phyloP scores from a whole-genome alignment of 352 stramenopile species.

The Sclerospora graminicola region DNA sequence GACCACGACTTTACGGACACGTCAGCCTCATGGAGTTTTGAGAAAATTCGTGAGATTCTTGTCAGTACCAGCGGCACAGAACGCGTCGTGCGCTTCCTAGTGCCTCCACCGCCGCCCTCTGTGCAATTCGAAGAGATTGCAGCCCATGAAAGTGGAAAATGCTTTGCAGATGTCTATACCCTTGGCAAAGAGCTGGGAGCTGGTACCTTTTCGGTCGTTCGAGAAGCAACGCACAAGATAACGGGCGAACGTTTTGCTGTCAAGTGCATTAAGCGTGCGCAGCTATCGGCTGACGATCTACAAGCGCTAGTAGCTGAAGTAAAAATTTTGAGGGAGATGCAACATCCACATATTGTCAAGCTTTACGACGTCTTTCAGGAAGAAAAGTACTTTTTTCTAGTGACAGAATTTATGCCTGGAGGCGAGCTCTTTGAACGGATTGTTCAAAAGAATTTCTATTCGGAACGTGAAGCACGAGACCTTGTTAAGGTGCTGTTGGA shows the following conservation, averaged over 20 bases:
- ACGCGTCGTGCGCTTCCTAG: conserved; percentile 54
- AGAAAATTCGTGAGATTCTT: conserved; percentile 63
- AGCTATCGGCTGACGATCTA: conserved; percentile 54
- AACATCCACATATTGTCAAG: conserved; percentile 85
- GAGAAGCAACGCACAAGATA: conserved; percentile 36
- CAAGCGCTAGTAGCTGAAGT: conserved; percentile 70
- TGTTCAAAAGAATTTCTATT: conserved; percentile 83
- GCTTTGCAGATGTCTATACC: conserved; percentile 55
- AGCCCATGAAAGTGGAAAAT: conserved; percentile 11
- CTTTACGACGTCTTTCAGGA: conserved; percentile 89
- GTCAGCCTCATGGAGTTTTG: conserved; percentile 30
- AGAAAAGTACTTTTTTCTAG: conserved; percentile 92
- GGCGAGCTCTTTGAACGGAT: conserved; percentile 83
- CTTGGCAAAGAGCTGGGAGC: conserved; percentile 62
- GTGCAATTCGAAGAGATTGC: conserved; percentile 28
- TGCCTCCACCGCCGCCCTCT: conserved; percentile 26
- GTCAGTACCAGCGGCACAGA: conserved; percentile 44
- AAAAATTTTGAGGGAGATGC: conserved; percentile 71
- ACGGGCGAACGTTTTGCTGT: conserved; percentile 48
- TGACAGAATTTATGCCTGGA: conserved; percentile 92
- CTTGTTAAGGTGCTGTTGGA: conserved; percentile 70
- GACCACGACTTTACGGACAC: conserved; percentile 48
- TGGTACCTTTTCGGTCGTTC: conserved; percentile 66
- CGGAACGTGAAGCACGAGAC: conserved; percentile 65
- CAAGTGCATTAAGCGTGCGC: conserved; percentile 84